Evolutionary conservation across 2,329 filamentous ascomycete species (phyloP), one percentile per base, ranked within the genome.

Genomic region (Ascochyta clinopodiicola): DNA sequence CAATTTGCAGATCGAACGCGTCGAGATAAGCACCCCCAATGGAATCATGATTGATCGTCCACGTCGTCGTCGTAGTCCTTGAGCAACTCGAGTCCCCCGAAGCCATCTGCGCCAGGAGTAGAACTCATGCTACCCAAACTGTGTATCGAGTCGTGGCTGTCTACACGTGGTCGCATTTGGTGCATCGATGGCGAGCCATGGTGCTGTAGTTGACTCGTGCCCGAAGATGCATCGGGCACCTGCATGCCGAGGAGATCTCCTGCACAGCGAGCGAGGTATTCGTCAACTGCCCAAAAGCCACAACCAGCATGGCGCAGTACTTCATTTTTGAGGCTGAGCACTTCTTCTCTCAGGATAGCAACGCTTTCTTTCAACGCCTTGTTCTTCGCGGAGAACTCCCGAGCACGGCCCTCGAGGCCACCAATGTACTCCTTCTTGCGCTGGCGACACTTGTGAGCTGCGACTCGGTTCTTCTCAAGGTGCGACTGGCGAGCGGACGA

Each of bases 361-460:
- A 75, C 68, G 10, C 68, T 70, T 12, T 71, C 72, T 39, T 71
- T 72, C 32, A 77, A 62, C 7, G 63, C 61, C 45, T 73, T 73
- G 59, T 75, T 74, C 58, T 71, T 71, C 8, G 64, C 48, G 2
- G 71, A 72, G 24, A 75, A 72, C 8, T 76, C 73, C 36, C 78
- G 72, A n/a, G 76, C 75, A 43, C 74, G 75, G 29, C 72, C 72
- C 60, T 86, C 83, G 13, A 86, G 78, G 34, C 77, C 67, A 51
- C 80, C 76, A 32, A 80, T 82, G 64, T 83, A 83, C 57, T 83
- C 81, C 71, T 86, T 86, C 73, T 86, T 86, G 76, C 90, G 90
- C 66, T 88, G 84, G 3, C 89, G 84, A 67, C 88, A 92, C 69
- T 91, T 91, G 70, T 86, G 88, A 1, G 89, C 89, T 0, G 89